Percentiles rank a stretch among this genome's conserved stretches.
phyloP scores from a whole-genome alignment of 805 yeast genomes.

The Starmerella etchellsii region DNA sequence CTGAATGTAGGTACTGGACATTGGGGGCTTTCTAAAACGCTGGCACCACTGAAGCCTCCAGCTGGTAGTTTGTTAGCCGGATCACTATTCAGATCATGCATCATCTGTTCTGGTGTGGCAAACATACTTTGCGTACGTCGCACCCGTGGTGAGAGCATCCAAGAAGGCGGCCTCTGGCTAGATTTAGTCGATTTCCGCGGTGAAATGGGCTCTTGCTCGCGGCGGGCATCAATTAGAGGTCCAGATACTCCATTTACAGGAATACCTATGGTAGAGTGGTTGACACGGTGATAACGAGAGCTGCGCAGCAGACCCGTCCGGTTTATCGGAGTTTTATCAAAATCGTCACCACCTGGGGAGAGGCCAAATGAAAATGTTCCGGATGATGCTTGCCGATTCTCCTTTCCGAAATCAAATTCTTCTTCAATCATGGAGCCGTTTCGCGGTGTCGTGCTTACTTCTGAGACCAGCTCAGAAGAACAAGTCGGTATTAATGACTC shows the following conservation, averaged over 20 bases:
- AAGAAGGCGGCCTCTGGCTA: neutral
- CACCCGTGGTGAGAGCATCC: slow-evolving; percentile 28
- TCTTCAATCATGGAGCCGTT: too few species aligned
- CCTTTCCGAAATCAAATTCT: too few species aligned
- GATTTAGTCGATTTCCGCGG: too few species aligned
- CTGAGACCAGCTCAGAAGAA: slow-evolving; percentile 13
- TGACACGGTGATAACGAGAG: neutral
- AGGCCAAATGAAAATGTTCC: too few species aligned
- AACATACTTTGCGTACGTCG: slow-evolving; percentile 60
- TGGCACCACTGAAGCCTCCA: slow-evolving; percentile 2
- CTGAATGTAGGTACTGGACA: slow-evolving; percentile 32
- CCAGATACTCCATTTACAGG: too few species aligned
- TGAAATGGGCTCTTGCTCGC: too few species aligned
- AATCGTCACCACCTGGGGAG: neutral
- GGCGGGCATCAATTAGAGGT: too few species aligned
- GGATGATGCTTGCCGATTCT: too few species aligned
- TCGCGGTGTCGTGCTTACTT: neutral
- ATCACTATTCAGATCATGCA: slow-evolving; percentile 23
- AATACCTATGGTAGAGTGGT: slow-evolving; percentile 2
- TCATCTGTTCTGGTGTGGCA: slow-evolving; percentile 40
- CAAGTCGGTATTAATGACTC: neutral
- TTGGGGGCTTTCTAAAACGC: slow-evolving; percentile 15
- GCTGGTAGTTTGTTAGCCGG: neutral
- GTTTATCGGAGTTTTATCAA: neutral
- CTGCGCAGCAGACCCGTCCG: neutral